Evolutionary conservation across 169 alveolate species (phyloP), one percentile per base, ranked within the genome.

Genomic region (Miamiensis avidus): DNA sequence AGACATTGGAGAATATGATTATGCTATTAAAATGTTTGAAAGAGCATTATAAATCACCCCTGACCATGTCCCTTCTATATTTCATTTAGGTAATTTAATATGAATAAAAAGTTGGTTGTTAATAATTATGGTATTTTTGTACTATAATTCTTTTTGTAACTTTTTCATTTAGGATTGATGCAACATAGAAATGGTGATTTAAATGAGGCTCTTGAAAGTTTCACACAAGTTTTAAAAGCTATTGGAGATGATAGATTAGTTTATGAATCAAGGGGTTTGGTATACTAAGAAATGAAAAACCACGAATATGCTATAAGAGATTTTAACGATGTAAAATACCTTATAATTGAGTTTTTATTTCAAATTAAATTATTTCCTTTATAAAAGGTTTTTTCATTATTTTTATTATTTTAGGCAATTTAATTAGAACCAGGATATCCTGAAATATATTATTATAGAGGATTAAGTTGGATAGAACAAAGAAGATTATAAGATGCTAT

Each of bases 211-310:
- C 91, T 95, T 34, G 88, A 93, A 82, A 81, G 90, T 29, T 91
- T 92, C 29, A 85, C 94, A 15, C 82, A 83, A 76, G 96, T 95
- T 29, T 72, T 89, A 27, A 84, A 90, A 34, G 86, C 89, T 31
- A 84, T 77, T 33, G 88, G 93, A 64, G 78, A 89, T 84, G 89
- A 91, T 74, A 85, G 92, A 34, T 85, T 81, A 28, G 94, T 91
- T 27, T 93, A 75, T 78, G 93, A 91, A 33, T 81, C 88, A n/a
- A 83, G 96, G 83, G 96, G 97, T 20, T 78, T 91, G 28, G 93
- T 92, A 0, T 93, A 92, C 65, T 78, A 92, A 82, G 96, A 93
- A 78, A 93, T 95, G 96, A 90, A 93, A 65, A 93, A 92, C 74
- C 95, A 91, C 81, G 83, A 92, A 30, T 82, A 83, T 29, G 97